A percentile compares a stretch with the other conserved stretches of the same genome.
Conservation (phyloP, 2,329 filamentous ascomycete genomes). For the Colletotrichum liriopes region DNA sequence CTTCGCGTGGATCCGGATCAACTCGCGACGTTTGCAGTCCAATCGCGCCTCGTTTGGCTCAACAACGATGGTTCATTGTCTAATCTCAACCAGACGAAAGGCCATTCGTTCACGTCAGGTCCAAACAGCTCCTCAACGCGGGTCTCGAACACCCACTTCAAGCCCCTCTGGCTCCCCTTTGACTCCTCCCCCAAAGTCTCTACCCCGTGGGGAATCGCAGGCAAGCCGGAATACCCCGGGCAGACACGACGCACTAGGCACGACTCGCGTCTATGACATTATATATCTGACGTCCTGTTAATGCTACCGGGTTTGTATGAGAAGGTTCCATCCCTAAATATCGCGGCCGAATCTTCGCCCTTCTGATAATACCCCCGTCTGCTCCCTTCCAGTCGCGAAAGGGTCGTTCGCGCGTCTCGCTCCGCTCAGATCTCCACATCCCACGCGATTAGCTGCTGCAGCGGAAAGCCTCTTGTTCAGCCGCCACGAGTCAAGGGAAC, state of each 20-base stretch:
- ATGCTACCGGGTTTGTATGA: background rate
- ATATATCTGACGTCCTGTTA: constrained; percentile 9
- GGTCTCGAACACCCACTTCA: constrained; percentile 13
- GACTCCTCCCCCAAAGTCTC: background rate
- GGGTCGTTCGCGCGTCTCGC: background rate
- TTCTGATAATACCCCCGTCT: background rate
- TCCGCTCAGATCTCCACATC: background rate
- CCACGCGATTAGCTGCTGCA: background rate
- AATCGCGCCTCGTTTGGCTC: constrained; percentile 22
- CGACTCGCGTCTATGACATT: background rate
- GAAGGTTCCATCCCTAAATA: constrained; percentile 2
- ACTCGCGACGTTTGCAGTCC: constrained; percentile 15
- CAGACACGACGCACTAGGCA: background rate
- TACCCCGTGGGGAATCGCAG: constrained; percentile 3
- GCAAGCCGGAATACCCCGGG: background rate
- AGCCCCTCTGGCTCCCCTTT: background rate
- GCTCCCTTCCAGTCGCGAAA: background rate
- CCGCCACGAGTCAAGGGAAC: constrained; percentile 1
- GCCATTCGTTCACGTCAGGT: constrained; percentile 9
- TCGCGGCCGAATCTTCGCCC: background rate
- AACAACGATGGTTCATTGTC: constrained; percentile 2
- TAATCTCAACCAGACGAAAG: background rate
- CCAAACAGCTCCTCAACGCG: constrained; percentile 9
- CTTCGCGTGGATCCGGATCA: constrained; percentile 14
- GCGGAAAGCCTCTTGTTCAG: background rate